Evolutionary conservation across 352 stramenopile species (phyloP), one percentile per base, ranked within the genome.

Genomic region (Globisporangium camurandrum): DNA sequence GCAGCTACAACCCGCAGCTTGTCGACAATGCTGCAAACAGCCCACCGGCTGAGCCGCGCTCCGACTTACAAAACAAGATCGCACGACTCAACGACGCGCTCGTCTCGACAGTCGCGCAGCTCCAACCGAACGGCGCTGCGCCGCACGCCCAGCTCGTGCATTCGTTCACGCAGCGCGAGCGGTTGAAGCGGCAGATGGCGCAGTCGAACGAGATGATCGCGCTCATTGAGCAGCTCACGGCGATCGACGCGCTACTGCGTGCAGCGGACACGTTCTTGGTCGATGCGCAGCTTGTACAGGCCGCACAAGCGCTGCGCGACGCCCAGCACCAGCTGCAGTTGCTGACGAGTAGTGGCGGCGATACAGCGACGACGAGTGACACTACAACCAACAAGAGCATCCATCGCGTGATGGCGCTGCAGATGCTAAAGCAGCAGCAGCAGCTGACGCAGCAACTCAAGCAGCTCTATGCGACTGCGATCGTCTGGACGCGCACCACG

Each of bases 191-290:
- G 27, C 74, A 91, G 41, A 71, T 85, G 39, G 66, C 79, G 26
- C 70, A 86, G 47, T 84, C 74, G 2, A 70, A 68, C 26, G 62
- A 51, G n/a, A 84, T 84, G 66, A 54, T 91, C 37, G 33, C 56
- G 51, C 61, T 84, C 14, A 71, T 86, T 19, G 79, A 88, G 59
- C 77, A 84, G n/a, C 61, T 91, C 11, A 85, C 63, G 20, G 61
- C 75, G 49, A 67, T 82, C 16, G 75, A 90, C 43, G 60, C 65
- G n/a, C 42, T 70, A 10, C 36, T 88, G 0, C 49, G 54, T n/a
- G 68, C 74, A 3, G 59, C 81, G 39, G 72, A 90, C 39, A 54
- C 57, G 5, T 61, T 63, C 22, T 67, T 84, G 36, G 66, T 70
- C 48, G 54, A 70, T 6, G 66, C 66, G 14, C 52, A 66, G 19